A percentile compares a stretch with the other conserved stretches of the same genome.
Evolutionary conservation across 2,329 filamentous ascomycete genomes (phyloP).

Genomic region (Colletotrichum navitas): DNA sequence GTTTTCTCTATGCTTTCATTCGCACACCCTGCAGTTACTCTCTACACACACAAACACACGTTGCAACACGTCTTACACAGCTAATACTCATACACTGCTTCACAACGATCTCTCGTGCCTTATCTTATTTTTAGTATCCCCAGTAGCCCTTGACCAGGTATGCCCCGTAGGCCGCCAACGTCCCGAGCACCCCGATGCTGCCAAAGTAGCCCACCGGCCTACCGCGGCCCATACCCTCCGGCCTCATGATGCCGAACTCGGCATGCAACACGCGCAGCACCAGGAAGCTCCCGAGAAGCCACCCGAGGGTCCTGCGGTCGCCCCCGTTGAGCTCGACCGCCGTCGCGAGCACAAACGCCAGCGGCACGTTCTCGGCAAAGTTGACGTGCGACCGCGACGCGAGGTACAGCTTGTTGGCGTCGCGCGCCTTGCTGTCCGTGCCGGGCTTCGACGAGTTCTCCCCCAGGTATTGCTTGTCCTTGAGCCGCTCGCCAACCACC

Average conservation of each 20-base stretch:
- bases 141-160: conserved; percentile 32
- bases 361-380: conserved; percentile 26
- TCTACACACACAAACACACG: no score
- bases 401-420: conserved; percentile 17
- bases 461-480: conserved; percentile 26
- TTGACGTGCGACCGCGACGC: conserved; percentile 27
- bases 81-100: no score
- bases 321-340: conserved; percentile 28
- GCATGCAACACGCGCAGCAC: conserved; percentile 25
- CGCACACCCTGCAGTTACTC: no score
- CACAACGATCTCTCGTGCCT: no score
- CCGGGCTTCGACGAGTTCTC: conserved; percentile 19
- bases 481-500: conserved; percentile 20
- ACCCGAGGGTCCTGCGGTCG: conserved; percentile 16
- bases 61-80: no score
- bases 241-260: conserved; percentile 21
- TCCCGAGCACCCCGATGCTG: conserved; percentile 19
- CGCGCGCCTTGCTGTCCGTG: not conserved
- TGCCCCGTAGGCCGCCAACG: conserved; percentile 19
- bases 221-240: conserved; percentile 2
- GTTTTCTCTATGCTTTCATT: no score
- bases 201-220: conserved; percentile 23
- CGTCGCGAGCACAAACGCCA: conserved; percentile 15
- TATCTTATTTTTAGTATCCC: not conserved
- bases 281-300: conserved; percentile 24